phyloP scores from a whole-genome alignment of 352 stramenopile species.

The Pythium aphanidermatum region DNA sequence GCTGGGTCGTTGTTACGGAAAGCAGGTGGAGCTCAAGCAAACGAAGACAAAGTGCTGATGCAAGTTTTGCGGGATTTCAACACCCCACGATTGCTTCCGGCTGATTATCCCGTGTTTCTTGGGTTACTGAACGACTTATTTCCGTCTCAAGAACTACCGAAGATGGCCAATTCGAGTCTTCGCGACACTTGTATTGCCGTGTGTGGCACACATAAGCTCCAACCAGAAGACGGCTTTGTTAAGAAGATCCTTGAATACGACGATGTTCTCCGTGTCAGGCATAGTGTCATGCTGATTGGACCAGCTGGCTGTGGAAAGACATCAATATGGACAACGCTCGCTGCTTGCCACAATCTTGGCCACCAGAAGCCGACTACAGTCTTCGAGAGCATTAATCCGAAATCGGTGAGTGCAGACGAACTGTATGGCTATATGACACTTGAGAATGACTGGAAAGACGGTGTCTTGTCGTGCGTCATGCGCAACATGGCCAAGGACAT shows the following conservation, averaged over 20 bases:
- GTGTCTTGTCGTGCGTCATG: slow-evolving; percentile 95
- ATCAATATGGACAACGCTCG: slow-evolving; percentile 94
- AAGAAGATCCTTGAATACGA: slow-evolving; percentile 95
- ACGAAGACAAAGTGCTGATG: slow-evolving; percentile 92
- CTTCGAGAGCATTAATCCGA: slow-evolving; percentile 94
- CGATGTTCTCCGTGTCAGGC: slow-evolving; percentile 92
- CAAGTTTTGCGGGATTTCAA: slow-evolving; percentile 96
- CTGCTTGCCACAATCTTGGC: slow-evolving; percentile 67
- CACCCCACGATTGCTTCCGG: slow-evolving; percentile 88
- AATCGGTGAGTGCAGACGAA: slow-evolving; percentile 90
- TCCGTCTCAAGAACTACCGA: slow-evolving; percentile 43
- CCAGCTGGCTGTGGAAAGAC: slow-evolving; percentile 93
- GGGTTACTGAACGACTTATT: slow-evolving; percentile 93
- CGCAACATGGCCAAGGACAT: slow-evolving; percentile 94
- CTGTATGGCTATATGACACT: slow-evolving; percentile 96
- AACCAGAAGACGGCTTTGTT: slow-evolving; percentile 93
- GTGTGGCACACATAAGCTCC: slow-evolving; percentile 67
- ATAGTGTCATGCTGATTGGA: slow-evolving; percentile 96
- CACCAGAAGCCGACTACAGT: slow-evolving; percentile 90
- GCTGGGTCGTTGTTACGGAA: slow-evolving; percentile 92
- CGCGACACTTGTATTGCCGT: slow-evolving; percentile 39
- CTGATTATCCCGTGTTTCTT: slow-evolving; percentile 93
- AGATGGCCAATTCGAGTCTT: slow-evolving; percentile 35
- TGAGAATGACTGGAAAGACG: slow-evolving; percentile 97
- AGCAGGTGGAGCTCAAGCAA: slow-evolving; percentile 25